phyloP scores from a whole-genome alignment of 1,284 basidiomycete species.

The Mycosarcoma maydis region DNA sequence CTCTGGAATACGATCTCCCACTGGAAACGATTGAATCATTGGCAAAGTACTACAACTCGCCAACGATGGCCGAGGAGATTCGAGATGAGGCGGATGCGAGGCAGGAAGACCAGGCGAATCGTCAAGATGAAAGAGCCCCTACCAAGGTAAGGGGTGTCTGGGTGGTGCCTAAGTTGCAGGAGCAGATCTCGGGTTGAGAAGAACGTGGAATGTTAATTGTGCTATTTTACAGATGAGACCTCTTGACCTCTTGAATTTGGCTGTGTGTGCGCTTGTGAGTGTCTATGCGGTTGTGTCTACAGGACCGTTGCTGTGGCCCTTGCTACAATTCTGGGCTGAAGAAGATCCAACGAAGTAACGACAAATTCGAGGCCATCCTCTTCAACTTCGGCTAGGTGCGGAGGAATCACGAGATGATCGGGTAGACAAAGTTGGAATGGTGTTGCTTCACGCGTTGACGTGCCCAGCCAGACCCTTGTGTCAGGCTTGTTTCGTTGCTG shows the following conservation, averaged over 20 bases:
- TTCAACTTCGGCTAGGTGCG: not conserved
- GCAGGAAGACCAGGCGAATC: conserved; percentile 28
- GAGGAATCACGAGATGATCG: conserved; percentile 1
- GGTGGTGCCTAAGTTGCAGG: conserved; percentile 38
- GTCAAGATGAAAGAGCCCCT: conserved; percentile 31
- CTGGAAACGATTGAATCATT: conserved; percentile 34
- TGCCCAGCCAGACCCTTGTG: conserved; percentile 27
- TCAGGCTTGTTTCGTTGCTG: conserved; percentile 8
- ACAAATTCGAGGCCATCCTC: conserved; percentile 10
- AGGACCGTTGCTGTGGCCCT: conserved; percentile 1
- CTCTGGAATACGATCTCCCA: conserved; percentile 48
- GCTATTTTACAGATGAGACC: too few relatives aligned
- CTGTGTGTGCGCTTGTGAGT: too few relatives aligned
- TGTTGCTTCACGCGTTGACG: conserved; percentile 38
- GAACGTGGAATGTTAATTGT: too few relatives aligned
- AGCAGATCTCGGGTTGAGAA: conserved; percentile 12
- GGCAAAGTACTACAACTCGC: conserved; percentile 44
- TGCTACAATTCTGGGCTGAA: not conserved
- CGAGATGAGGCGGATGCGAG: conserved; percentile 21
- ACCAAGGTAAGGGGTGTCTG: conserved; percentile 41
- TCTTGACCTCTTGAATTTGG: too few relatives aligned
- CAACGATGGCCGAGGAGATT: conserved; percentile 48
- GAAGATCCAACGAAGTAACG: conserved; percentile 14
- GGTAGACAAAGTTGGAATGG: conserved; percentile 24
- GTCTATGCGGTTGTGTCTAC: not conserved